phyloP scores from a whole-genome alignment of 2,329 filamentous ascomycete species.

The Dothistroma pini region DNA sequence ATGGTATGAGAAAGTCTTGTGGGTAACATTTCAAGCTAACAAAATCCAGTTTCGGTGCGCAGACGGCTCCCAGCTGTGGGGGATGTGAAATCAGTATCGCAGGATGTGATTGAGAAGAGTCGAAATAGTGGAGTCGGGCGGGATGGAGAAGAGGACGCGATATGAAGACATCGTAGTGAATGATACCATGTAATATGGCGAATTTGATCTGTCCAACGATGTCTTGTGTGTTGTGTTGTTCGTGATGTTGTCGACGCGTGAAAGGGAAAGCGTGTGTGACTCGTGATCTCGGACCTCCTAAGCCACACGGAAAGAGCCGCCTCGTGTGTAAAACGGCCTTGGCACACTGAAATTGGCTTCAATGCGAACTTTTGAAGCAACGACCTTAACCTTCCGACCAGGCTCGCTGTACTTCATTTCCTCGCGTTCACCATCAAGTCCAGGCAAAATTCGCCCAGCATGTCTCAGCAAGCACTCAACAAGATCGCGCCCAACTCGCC shows the following conservation, averaged over 20 bases:
- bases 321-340: not conserved
- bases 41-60: not conserved
- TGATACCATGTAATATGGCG: not conserved
- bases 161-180: not conserved
- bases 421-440: not conserved
- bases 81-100: not conserved
- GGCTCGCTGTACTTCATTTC: constrained; percentile 5
- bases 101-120: not conserved
- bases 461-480: constrained; percentile 73
- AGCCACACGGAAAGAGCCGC: not conserved
- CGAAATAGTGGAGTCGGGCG: not conserved
- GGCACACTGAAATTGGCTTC: not conserved
- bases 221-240: not conserved
- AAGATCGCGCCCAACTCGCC: constrained; percentile 99
- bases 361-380: not conserved
- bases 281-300: not conserved
- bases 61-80: not conserved
- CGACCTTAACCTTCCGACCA: not conserved
- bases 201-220: not conserved
- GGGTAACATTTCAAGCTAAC: not conserved
- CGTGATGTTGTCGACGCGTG: not conserved
- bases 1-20: not conserved
- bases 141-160: not conserved
- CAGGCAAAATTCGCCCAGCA: constrained; percentile 41
- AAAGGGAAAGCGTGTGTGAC: not conserved